phyloP scores from a whole-genome alignment of 495 filamentous ascomycete species.

The Platismatia glauca region DNA sequence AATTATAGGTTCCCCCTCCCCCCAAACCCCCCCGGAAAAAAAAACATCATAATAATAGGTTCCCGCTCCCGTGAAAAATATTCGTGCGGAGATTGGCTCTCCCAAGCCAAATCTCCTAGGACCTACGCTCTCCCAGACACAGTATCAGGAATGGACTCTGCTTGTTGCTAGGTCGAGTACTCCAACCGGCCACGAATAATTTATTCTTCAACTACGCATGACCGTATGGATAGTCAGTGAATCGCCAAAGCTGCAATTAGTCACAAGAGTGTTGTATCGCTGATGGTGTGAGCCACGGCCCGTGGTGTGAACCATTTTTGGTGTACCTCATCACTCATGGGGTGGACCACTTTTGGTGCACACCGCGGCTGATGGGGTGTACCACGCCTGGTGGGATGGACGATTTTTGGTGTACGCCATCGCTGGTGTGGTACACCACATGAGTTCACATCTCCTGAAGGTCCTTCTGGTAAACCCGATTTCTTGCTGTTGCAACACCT shows the following conservation, averaged over 20 bases:
- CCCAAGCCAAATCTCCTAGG: background rate
- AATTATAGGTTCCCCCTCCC: background rate
- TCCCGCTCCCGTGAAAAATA: background rate
- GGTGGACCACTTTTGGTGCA: too few species aligned
- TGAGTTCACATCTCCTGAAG: background rate
- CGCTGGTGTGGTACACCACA: background rate
- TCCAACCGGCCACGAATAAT: conserved; percentile 2
- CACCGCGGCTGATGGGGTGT: background rate
- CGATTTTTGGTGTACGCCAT: background rate
- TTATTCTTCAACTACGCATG: conserved; percentile 9
- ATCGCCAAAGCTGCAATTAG: conserved; percentile 7
- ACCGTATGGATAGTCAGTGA: conserved; percentile 3
- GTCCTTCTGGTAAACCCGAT: background rate
- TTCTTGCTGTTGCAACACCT: background rate
- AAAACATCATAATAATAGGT: background rate
- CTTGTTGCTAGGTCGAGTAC: background rate
- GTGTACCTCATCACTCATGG: background rate
- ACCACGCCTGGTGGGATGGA: background rate
- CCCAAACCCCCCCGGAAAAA: too few species aligned
- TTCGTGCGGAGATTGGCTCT: background rate
- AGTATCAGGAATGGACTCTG: background rate
- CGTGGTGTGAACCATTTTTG: background rate
- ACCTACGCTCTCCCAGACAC: background rate
- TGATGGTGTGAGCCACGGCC: background rate
- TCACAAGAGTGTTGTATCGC: background rate